These are phyloP conservation scores for Hyphopichia fennica DNA, from an alignment of 1,139 yeast species.

Conservation along the genomic window DNA sequence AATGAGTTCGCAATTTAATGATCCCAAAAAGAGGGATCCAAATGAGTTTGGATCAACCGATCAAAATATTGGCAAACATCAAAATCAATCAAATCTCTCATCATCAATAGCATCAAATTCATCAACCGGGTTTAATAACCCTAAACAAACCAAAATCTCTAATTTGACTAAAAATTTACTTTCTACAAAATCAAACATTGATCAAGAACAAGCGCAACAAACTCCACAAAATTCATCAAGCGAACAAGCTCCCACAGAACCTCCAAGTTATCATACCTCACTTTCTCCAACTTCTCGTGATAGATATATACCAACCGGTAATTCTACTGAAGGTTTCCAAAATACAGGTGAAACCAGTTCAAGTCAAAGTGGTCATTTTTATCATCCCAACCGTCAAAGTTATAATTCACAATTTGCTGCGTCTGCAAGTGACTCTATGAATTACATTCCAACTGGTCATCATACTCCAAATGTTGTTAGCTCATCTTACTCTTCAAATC, in stretches of 20 bases:
- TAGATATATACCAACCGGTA: neutral
- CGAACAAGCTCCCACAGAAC: neutral
- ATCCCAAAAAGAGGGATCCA: conserved; percentile 1
- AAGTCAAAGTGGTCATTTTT: neutral
- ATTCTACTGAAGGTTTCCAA: neutral
- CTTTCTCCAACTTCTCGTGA: neutral
- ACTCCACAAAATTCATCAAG: neutral
- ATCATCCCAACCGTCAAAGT: conserved; percentile 4
- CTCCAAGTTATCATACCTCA: conserved; percentile 3
- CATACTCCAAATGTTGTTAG: conserved; percentile 57
- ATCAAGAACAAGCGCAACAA: neutral
- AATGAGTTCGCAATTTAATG: conserved; percentile 11
- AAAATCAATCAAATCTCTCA: neutral
- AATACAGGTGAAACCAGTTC: neutral
- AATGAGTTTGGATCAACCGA: conserved; percentile 1
- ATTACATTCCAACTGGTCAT: conserved; percentile 47
- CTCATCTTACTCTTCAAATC: conserved; percentile 46
- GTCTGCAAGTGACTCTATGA: conserved; percentile 25
- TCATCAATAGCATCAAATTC: neutral
- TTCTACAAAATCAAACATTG: conserved; percentile 12
- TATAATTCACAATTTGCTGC: neutral
- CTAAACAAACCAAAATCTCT: conserved; percentile 23
- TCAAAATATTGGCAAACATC: neutral
- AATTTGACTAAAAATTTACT: conserved; percentile 41
- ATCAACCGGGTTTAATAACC: neutral